A percentile compares a stretch with the other conserved stretches of the same genome.
phyloP scores from a whole-genome alignment of 768 basidiomycete species.

The Mycena olivaceomarginata region DNA sequence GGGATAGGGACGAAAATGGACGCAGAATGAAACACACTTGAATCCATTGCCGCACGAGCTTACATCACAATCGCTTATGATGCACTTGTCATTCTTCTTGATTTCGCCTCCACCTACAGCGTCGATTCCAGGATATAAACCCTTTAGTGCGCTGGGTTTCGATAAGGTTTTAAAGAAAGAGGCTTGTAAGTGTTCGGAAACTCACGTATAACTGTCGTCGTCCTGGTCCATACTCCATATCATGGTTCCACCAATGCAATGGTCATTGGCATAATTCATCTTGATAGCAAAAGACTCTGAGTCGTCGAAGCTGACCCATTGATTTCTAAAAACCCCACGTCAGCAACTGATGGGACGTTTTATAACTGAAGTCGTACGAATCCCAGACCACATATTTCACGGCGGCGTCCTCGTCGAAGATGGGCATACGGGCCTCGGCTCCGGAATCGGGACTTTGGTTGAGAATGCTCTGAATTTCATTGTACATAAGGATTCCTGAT shows the following conservation, averaged over 20 bases:
- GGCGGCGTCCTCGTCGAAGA: conserved; percentile 48
- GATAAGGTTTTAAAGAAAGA: background rate
- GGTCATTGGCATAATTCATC: conserved; percentile 46
- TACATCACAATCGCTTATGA: conserved; percentile 17
- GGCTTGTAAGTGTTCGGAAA: conserved; percentile 19
- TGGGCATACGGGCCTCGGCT: background rate
- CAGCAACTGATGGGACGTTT: background rate
- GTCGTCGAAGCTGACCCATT: conserved; percentile 52
- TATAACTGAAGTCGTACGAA: conserved; percentile 3
- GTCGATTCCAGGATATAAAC: conserved; percentile 33
- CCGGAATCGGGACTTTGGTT: background rate
- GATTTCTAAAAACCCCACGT: conserved; percentile 25
- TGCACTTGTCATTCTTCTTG: conserved; percentile 33
- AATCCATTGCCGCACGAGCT: conserved; percentile 18
- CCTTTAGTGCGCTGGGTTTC: conserved; percentile 11
- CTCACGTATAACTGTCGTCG: conserved; percentile 26
- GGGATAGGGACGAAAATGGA: background rate
- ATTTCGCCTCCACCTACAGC: conserved; percentile 1
- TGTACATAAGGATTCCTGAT: conserved; percentile 1
- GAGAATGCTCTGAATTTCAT: conserved; percentile 42
- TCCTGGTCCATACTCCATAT: conserved; percentile 48
- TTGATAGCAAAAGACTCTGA: conserved; percentile 34
- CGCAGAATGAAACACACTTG: conserved; percentile 1
- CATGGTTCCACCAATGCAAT: conserved; percentile 49
- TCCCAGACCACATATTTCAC: conserved; percentile 52